Evolutionary conservation across 768 basidiomycete species (phyloP).

Genomic region (Galerina marginata): DNA sequence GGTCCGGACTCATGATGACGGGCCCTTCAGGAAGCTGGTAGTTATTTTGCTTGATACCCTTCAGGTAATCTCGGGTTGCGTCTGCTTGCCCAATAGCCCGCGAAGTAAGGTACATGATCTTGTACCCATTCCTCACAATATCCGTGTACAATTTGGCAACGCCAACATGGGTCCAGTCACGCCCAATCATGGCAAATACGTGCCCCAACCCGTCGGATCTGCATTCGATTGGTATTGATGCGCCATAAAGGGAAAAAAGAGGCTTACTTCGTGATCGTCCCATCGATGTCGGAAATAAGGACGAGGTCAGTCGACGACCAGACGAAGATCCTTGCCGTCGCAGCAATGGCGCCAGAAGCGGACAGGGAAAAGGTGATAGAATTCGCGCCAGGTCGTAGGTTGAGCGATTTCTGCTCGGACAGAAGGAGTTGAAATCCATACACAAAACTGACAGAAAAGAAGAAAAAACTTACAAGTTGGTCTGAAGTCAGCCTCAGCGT

Average conservation of each 20-base stretch:
- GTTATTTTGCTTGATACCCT: slow-evolving; percentile 93
- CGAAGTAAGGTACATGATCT: slow-evolving; percentile 96
- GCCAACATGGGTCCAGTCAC: slow-evolving; percentile 97
- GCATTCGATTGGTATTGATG: neutral
- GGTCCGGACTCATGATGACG: slow-evolving; percentile 98
- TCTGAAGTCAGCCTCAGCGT: slow-evolving; percentile 92
- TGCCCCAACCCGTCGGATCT: slow-evolving; percentile 97
- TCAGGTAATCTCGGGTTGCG: slow-evolving; percentile 92
- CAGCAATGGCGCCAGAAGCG: slow-evolving; percentile 79
- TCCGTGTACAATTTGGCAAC: slow-evolving; percentile 98
- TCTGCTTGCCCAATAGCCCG: slow-evolving; percentile 98
- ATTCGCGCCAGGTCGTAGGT: slow-evolving; percentile 87
- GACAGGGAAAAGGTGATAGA: slow-evolving; percentile 93
- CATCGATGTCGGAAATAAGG: slow-evolving; percentile 97
- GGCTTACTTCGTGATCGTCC: slow-evolving; percentile 94
- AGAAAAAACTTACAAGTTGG: slow-evolving; percentile 70
- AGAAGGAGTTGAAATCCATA: neutral
- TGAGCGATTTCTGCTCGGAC: slow-evolving; percentile 74
- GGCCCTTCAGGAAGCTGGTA: slow-evolving; percentile 98
- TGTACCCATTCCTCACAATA: slow-evolving; percentile 94
- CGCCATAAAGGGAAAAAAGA: neutral
- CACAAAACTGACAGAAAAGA: neutral
- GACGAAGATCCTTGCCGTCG: slow-evolving; percentile 91
- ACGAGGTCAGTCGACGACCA: slow-evolving; percentile 93
- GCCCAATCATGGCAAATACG: slow-evolving; percentile 95